Conservation (phyloP, 164 flowering plant genomes). For the Warburgia ugandensis region DNA sequence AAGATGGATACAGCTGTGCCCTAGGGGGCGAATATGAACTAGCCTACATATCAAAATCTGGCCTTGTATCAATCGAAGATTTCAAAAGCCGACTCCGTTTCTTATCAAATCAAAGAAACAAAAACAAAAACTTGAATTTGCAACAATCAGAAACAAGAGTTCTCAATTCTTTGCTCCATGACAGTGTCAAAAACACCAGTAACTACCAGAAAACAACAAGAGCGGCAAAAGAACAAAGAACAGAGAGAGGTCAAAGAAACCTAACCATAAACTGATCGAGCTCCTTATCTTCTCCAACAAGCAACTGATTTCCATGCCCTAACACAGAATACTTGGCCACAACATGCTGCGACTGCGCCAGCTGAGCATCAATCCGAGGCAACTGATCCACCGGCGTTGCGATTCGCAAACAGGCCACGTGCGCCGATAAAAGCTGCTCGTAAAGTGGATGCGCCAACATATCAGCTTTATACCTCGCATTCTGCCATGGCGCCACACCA, state of each 20-base stretch:
- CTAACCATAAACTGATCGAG: slow-evolving; percentile 86
- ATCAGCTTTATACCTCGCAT: slow-evolving; percentile 57
- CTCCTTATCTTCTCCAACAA: slow-evolving; percentile 51
- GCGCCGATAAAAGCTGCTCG: slow-evolving; percentile 76
- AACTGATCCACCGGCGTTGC: slow-evolving; percentile 92
- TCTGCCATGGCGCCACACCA: slow-evolving; percentile 30
- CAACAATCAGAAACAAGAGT: not conserved
- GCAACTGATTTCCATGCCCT: slow-evolving; percentile 17
- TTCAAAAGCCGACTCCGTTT: too few relatives aligned
- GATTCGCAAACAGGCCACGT: slow-evolving; percentile 69
- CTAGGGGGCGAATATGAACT: too few relatives aligned
- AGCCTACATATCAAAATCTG: too few relatives aligned
- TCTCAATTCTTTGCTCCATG: too few relatives aligned
- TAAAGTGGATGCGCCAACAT: slow-evolving; percentile 63
- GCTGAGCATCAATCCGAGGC: slow-evolving; percentile 78
- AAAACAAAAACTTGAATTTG: not conserved
- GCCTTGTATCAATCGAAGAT: too few relatives aligned
- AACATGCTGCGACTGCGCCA: slow-evolving; percentile 58
- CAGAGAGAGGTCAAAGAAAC: slow-evolving; percentile 1
- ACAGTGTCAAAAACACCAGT: not conserved
- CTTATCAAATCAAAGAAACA: not conserved
- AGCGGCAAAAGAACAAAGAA: slow-evolving; percentile 1
- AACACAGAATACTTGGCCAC: slow-evolving; percentile 57
- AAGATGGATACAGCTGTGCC: too few relatives aligned
- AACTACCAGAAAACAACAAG: not conserved